Evolutionary conservation across 2,329 filamentous ascomycete species (phyloP), one percentile per base, ranked within the genome.

Genomic region (Mollisiaceae sp.): DNA sequence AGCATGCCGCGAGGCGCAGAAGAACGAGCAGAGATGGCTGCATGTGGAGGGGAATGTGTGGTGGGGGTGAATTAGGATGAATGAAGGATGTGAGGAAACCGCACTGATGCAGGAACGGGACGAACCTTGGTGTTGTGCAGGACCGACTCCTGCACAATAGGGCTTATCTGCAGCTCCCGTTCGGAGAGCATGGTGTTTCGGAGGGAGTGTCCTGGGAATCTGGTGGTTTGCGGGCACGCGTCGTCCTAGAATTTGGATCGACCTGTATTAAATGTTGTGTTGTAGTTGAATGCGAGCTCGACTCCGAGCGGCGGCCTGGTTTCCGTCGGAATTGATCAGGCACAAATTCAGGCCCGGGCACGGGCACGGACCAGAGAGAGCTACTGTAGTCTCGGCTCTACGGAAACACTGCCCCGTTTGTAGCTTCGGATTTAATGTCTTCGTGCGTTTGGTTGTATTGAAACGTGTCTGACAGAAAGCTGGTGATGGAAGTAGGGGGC

Each of bases 51-150:
- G 38, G 4, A 45, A 24, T 20, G 15, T 22, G 35, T 18, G 27
- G 32, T 45, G 24, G 32, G 36, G 32, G 39, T 36, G 20, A 27
- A 52, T 54, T 35, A 4, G 24, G 9, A 39, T n/a, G 20, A 50
- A 50, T 41, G 55, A 38, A 36, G 20, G 15, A 50, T 45, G 36
- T 14, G 24, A 22, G 24, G 35, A 35, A 38, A 38, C 36, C 45
- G 24, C 27, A 59, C n/a, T 50, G 15, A 38, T 47, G 20, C 24
- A 59, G 35, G 35, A 52, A 59, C 60, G 62, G 55, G 66, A 70
- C 66, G 64, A 67, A 93, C 92, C 83, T 90, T 89, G 65, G 89
- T 88, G 81, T 96, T 96, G 83, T 94, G 91, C 74, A 91, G 80
- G 56, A 95, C 84, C 69, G 91, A 92, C 76, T 94, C 91, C 70